Base-by-base conservation (phyloP, 768 basidiomycete species). In the Tricholoma furcatifolium region DNA sequence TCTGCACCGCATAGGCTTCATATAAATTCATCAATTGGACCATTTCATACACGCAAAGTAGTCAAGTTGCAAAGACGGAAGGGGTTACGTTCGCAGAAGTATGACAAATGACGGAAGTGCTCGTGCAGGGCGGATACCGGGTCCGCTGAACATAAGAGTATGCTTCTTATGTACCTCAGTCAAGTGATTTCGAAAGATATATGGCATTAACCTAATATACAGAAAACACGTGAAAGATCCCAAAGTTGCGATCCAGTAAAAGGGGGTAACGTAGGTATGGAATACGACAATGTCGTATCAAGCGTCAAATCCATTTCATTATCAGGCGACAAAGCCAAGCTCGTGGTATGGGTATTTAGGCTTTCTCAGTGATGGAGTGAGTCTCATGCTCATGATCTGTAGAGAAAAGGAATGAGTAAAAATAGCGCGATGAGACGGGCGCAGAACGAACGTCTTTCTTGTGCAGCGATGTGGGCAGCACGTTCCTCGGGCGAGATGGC, bases 401-500 rank as follows among this genome's bases (percentile, higher is more conserved):
- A 31, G 23, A 18, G 35, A 14, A 32, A 34, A 8, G 23, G 23
- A 21, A 27, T 51, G 5, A 46, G 21, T 40, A 35, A 12, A 11
- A 44, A 20, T 38, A 30, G 30, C 11, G 15, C 38, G 11, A 17
- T 3, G 15, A 7, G 8, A 10, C 35, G 17, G 15, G 9, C 4
- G 21, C 17, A 4, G 32, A 21, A 47, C 51, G 6, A 17, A 71
- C 72, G 73, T 51, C 67, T 70, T 57, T 81, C 75, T 24, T 75
- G 73, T 60, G 66, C 72, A 40, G 64, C 67, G 58, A 90, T 82
- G 51, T 82, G 74, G 0, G 70, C 76, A 39, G 74, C 71, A 43
- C 87, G 82, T 49, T 78, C 60, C 54, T 83, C 83, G 9, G 68
- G 71, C 15, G 73, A 71, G 31, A 89, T 76, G 0, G 84, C 55